These are phyloP conservation scores for Prunus dulcis DNA, from an alignment of 306 rosid genomes.

Conservation along the genomic window DNA sequence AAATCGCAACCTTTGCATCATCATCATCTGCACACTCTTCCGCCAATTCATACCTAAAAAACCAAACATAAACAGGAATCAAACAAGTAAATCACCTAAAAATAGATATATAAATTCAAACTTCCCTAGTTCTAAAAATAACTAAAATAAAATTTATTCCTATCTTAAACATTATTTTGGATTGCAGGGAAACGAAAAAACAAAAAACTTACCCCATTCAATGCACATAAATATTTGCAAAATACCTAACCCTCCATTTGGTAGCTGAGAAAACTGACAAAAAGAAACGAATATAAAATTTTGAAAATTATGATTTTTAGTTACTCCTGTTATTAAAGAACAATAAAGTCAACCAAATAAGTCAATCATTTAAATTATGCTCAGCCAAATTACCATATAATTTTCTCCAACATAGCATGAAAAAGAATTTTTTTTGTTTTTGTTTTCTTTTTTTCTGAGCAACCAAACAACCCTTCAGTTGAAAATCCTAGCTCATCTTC, in stretches of 20 bases:
- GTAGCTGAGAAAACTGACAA: constrained; percentile 53
- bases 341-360: constrained; percentile 15
- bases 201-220: constrained; percentile 29
- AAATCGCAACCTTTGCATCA: constrained; percentile 63
- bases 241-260: constrained; percentile 42
- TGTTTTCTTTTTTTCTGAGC: constrained; percentile 4
- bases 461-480: constrained; percentile 11
- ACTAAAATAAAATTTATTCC: not conserved
- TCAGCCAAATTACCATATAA: constrained; percentile 1
- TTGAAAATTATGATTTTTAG: constrained; percentile 16
- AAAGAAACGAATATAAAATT: constrained; percentile 16
- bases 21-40: constrained; percentile 96
- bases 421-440: not conserved
- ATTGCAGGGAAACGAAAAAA: not conserved
- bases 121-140: constrained; percentile 6
- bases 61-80: constrained; percentile 9
- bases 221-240: constrained; percentile 38
- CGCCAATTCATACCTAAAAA: constrained; percentile 56
- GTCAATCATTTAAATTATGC: constrained; percentile 6
- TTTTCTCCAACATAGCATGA: constrained; percentile 5
- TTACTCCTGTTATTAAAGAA: constrained; percentile 12
- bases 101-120: not conserved
- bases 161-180: not conserved
- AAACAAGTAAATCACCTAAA: not conserved
- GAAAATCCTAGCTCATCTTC: constrained; percentile 3